Evolutionary conservation across 106 monocot species (phyloP), one percentile per base, ranked within the genome.

Genomic region (Phalaenopsis equestris): DNA sequence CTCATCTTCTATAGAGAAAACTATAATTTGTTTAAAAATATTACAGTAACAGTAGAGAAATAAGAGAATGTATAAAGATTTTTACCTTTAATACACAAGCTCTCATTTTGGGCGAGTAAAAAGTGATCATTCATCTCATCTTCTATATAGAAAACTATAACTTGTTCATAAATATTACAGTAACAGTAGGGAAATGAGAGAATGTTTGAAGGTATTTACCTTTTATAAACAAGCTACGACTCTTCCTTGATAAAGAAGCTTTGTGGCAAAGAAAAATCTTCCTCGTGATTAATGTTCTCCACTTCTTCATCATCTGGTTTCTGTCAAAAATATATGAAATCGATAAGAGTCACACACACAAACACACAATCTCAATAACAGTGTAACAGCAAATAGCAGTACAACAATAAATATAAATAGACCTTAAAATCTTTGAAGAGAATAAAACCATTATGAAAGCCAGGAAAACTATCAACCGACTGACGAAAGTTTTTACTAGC

Each of bases 261-360:
- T 24, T 76, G 76, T 30, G 76, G 76, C 49, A 76, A 76, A 30
- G 24, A 48, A 52, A 76, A 76, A 48, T 76, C 76, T 11, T 76
- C 76, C n/a, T 49, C 76, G 2, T 49, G 76, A 76, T 49, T 76
- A 36, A 76, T 76, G 49, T 30, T 47, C 46, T 76, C 76, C 76
- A 24, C 47, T 21, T 76, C 76, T 76, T 76, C 76, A 6, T 49
- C 76, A 76, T 76, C 76, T 76, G 76, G 76, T 14, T 76, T 76
- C 76, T 76, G 76, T 76, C 42, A 42, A 21, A 70, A 70, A 70
- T 15, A 39, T 38, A 70, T 70, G 5, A 15, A 39, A 38, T 38
- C 14, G 2, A 70, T 6, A 70, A 38, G 36, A 39, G 61, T 61
- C 21, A 21, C 21, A 52, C 14, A 52, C 14, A 52, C 14, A 52